Evolutionary conservation across 345 rosid species (phyloP).

Genomic region (Combretum micranthum): DNA sequence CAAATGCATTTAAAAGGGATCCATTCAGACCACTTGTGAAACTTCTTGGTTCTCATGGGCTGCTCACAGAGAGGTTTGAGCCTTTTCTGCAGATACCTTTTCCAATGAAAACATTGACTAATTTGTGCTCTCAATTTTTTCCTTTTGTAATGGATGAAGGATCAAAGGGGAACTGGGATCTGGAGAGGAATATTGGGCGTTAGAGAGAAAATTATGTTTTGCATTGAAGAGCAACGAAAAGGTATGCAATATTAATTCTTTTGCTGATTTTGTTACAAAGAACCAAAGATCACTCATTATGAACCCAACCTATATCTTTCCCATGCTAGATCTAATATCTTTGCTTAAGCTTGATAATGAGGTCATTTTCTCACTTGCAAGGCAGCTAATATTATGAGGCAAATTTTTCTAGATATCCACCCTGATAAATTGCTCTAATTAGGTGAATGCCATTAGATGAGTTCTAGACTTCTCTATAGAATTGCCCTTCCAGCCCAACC

Average conservation of each 20-base stretch:
- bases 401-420: too few relatives aligned
- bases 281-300: too few relatives aligned
- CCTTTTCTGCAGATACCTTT: background rate
- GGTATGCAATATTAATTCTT: slow-evolving; percentile 24
- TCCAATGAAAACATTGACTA: slow-evolving; percentile 1
- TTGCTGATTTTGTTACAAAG: too few relatives aligned
- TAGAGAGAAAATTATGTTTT: slow-evolving; percentile 83
- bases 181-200: slow-evolving; percentile 83
- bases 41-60: slow-evolving; percentile 49
- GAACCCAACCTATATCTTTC: too few relatives aligned
- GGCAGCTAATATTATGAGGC: too few relatives aligned
- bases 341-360: too few relatives aligned
- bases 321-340: too few relatives aligned
- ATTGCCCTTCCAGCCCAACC: too few relatives aligned
- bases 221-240: slow-evolving; percentile 38
- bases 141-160: slow-evolving; percentile 21
- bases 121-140: slow-evolving; percentile 2
- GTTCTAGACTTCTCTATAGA: too few relatives aligned
- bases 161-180: slow-evolving; percentile 52
- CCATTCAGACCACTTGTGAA: slow-evolving; percentile 47
- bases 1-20: slow-evolving; percentile 27
- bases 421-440: too few relatives aligned
- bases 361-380: too few relatives aligned
- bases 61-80: slow-evolving; percentile 54
- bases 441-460: too few relatives aligned